Evolutionary conservation across 768 basidiomycete species (phyloP).

Genomic region (Boletus vinaceobasis): DNA sequence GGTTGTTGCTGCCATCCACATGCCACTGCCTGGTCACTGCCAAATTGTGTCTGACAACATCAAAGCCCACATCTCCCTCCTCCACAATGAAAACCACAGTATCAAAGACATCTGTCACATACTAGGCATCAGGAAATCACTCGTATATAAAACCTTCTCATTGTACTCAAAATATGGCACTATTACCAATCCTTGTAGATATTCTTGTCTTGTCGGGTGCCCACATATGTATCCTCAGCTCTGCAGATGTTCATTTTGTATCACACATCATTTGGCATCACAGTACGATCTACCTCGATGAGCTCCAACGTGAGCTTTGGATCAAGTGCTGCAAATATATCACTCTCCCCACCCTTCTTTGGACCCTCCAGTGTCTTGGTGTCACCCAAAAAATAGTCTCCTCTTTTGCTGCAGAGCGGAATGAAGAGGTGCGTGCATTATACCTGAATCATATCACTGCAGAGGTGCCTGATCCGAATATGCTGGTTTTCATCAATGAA

Average conservation of each 20-base stretch:
- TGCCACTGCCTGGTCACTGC: background rate
- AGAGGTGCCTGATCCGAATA: conserved; percentile 7
- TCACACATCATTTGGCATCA: background rate
- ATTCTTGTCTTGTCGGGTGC: background rate
- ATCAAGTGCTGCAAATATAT: background rate
- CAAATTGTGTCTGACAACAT: background rate
- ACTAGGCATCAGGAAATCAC: background rate
- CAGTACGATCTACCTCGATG: background rate
- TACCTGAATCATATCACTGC: conserved; percentile 9
- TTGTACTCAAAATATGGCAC: background rate
- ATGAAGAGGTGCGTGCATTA: background rate
- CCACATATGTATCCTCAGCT: background rate
- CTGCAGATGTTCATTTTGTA: background rate
- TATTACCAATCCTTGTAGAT: background rate
- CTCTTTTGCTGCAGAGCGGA: conserved; percentile 8
- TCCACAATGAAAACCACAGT: background rate
- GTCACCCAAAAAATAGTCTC: conserved; percentile 16
- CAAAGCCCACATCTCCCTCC: background rate
- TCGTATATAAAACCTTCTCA: background rate
- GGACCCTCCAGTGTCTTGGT: background rate
- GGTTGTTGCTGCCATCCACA: background rate
- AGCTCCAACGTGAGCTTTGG: conserved; percentile 8
- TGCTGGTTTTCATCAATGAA: too few species aligned
- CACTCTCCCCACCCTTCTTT: background rate
- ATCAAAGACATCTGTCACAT: background rate